Conservation (phyloP, 2,329 filamentous ascomycete genomes). For the Aspergillus sp. region DNA sequence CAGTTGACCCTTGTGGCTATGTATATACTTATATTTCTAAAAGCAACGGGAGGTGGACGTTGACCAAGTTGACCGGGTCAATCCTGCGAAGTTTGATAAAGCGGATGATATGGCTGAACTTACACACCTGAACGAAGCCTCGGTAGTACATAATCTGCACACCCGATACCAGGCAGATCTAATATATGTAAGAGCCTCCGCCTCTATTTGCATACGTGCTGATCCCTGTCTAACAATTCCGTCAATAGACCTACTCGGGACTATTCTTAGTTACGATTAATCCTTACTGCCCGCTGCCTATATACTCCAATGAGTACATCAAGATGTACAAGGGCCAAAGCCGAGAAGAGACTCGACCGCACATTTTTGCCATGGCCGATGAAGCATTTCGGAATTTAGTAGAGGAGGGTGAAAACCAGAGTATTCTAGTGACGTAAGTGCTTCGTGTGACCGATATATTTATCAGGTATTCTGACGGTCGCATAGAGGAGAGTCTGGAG, state of each 20-base stretch:
- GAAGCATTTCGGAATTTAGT: conserved; percentile 94
- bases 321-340: conserved; percentile 95
- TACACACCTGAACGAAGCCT: conserved; percentile 95
- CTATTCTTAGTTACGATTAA: conserved; percentile 97
- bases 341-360: conserved; percentile 91
- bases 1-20: neutral
- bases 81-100: conserved; percentile 99
- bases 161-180: conserved; percentile 93
- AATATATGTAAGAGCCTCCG: conserved; percentile 65
- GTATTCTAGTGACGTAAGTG: conserved; percentile 82
- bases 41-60: conserved; percentile 83
- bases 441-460: neutral
- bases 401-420: conserved; percentile 93
- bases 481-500: conserved; percentile 80
- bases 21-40: conserved; percentile 21
- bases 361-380: conserved; percentile 97
- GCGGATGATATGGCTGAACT: conserved; percentile 99
- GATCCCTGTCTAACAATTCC: neutral
- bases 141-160: conserved; percentile 94
- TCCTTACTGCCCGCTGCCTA: conserved; percentile 90
- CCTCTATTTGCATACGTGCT: no score
- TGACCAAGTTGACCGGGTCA: conserved; percentile 96
- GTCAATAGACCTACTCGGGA: conserved; percentile 80
- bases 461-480: neutral
- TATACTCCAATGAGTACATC: conserved; percentile 95